Evolutionary conservation across 108 stramenopile genomes (phyloP).

Genomic region (Mediolabrus comicus): DNA sequence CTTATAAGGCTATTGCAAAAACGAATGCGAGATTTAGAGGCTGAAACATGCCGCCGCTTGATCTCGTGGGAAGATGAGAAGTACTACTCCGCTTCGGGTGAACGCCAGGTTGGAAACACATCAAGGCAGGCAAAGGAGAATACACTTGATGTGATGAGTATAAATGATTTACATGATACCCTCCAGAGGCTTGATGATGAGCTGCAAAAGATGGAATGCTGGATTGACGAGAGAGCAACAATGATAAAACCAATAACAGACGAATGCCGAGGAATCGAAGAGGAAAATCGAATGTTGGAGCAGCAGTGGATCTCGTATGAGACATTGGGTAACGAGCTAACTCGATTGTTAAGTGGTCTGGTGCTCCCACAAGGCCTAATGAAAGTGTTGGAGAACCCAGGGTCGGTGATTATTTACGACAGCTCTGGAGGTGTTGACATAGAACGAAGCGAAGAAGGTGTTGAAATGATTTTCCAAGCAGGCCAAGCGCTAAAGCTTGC

Average conservation of each 20-base stretch:
- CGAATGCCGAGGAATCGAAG: conserved; percentile 86
- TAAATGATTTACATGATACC: conserved; percentile 72
- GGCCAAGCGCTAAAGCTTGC: conserved; percentile 79
- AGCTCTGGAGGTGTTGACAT: conserved; percentile 67
- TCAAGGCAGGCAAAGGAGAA: conserved; percentile 26
- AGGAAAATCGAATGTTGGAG: conserved; percentile 89
- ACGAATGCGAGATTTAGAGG: conserved; percentile 86
- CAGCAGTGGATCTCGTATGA: conserved; percentile 89
- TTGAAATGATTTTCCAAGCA: conserved; percentile 74
- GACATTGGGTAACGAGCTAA: conserved; percentile 70
- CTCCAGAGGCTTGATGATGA: conserved; percentile 79
- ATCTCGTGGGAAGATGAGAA: conserved; percentile 94
- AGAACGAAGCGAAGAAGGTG: conserved; percentile 74
- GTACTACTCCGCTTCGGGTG: conserved; percentile 58
- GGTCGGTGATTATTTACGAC: conserved; percentile 70
- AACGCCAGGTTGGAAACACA: conserved; percentile 7
- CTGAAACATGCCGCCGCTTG: conserved; percentile 84
- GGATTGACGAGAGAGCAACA: conserved; percentile 79
- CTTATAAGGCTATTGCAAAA: conserved; percentile 67
- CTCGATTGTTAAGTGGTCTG: conserved; percentile 70
- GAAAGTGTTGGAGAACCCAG: conserved; percentile 73
- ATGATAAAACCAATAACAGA: conserved; percentile 89
- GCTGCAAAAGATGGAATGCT: conserved; percentile 77
- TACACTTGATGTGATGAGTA: conserved; percentile 68
- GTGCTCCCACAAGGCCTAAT: conserved; percentile 62